These are phyloP conservation scores for Przewalskia tangutica DNA, from an alignment of 257 asterid species.

Conservation along the genomic window DNA sequence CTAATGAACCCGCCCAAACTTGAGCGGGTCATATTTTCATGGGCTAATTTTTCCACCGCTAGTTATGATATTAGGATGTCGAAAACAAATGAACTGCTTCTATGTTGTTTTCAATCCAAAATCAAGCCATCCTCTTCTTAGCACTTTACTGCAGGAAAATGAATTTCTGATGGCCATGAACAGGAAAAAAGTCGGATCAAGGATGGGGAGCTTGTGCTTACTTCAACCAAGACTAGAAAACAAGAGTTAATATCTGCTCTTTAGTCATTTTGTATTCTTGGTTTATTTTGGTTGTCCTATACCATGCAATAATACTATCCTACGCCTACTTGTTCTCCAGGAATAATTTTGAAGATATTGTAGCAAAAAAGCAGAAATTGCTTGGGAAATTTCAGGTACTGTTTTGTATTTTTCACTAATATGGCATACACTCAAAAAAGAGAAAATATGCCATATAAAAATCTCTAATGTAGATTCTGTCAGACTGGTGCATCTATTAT, in stretches of 20 bases:
- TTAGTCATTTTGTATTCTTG: not conserved
- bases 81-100: not conserved
- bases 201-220: conserved; percentile 12
- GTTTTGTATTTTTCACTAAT: not conserved
- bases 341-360: conserved; percentile 8
- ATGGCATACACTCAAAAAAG: not conserved
- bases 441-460: not conserved
- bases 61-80: not conserved
- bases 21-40: no score
- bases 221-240: conserved; percentile 12
- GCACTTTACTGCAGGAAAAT: not conserved
- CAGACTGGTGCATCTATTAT: not conserved
- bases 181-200: conserved; percentile 11
- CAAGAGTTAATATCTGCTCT: conserved; percentile 6
- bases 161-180: not conserved
- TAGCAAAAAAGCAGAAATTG: conserved; percentile 8
- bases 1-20: no score
- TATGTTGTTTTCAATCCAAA: not conserved
- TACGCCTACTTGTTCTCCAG: not conserved
- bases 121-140: not conserved
- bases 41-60: not conserved
- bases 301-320: not conserved
- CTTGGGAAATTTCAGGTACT: conserved; percentile 18
- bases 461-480: not conserved
- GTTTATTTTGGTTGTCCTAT: not conserved